Conservation (phyloP, 129 eudicot genomes). For the Flaveria bidentis region DNA sequence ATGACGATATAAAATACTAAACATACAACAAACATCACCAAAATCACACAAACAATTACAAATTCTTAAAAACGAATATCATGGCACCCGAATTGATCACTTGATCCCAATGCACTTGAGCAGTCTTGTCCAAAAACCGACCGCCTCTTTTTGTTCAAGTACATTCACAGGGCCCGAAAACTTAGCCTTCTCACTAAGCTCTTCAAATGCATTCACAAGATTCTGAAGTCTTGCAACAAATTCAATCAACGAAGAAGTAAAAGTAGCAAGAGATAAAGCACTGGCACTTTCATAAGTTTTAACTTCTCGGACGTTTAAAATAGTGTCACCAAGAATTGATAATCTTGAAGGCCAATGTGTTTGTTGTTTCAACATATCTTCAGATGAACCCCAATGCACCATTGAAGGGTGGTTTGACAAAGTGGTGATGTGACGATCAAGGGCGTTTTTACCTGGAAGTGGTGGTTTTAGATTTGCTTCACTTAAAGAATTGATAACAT, state of each 20-base stretch:
- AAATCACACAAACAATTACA: neutral
- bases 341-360: constrained; percentile 91
- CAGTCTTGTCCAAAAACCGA: constrained; percentile 39
- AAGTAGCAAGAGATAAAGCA: constrained; percentile 71
- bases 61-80: neutral
- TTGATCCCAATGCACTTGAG: constrained; percentile 41
- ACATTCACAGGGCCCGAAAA: constrained; percentile 55
- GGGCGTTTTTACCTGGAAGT: constrained; percentile 30
- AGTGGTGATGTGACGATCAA: constrained; percentile 40
- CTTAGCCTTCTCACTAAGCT: constrained; percentile 67
- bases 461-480: constrained; percentile 59
- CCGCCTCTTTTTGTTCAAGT: constrained; percentile 34
- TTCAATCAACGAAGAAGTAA: constrained; percentile 76
- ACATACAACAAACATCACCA: constrained; percentile 6
- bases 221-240: constrained; percentile 95
- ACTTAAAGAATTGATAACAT: constrained; percentile 64
- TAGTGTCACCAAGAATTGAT: constrained; percentile 61
- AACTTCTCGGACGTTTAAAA: constrained; percentile 77
- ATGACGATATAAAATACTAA: constrained; percentile 18
- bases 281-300: constrained; percentile 82
- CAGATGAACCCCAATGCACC: constrained; percentile 63
- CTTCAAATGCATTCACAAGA: constrained; percentile 63
- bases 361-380: constrained; percentile 53
- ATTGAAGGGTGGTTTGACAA: constrained; percentile 47
- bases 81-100: constrained; percentile 12